Evolutionary conservation across 78 protist species (phyloP).

Genomic region (Acrasis kona): DNA sequence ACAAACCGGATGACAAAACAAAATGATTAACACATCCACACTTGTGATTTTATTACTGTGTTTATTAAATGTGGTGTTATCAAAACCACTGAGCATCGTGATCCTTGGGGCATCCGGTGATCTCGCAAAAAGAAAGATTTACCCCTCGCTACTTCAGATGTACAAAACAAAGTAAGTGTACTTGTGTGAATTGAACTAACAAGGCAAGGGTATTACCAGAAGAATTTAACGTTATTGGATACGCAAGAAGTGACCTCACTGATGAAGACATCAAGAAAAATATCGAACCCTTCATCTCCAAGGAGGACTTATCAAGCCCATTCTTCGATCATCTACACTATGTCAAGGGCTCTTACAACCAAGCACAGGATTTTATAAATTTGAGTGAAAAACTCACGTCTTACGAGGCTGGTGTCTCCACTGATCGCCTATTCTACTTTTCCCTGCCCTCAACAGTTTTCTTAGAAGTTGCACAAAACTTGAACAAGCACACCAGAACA

Average conservation of each 20-base stretch:
- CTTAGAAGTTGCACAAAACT: conserved; percentile 20
- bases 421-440: conserved; percentile 66
- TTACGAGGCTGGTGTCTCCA: neutral
- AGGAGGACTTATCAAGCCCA: neutral
- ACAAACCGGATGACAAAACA: too few species aligned
- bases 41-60: too few species aligned
- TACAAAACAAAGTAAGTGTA: conserved; percentile 17
- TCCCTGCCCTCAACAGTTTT: conserved; percentile 86
- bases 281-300: neutral
- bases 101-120: conserved; percentile 49
- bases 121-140: conserved; percentile 75
- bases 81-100: too few species aligned
- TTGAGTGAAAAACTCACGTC: neutral
- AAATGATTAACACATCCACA: too few species aligned
- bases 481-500: neutral
- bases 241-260: conserved; percentile 58
- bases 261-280: too few species aligned
- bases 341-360: neutral
- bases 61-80: too few species aligned
- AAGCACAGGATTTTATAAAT: neutral
- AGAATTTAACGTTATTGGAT: conserved; percentile 51
- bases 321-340: neutral
- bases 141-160: conserved; percentile 68
- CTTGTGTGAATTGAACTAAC: too few species aligned
- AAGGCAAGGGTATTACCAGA: conserved; percentile 50